Evolutionary conservation across 306 rosid species (phyloP), one percentile per base, ranked within the genome.

Genomic region (Cucurbita moschata): DNA sequence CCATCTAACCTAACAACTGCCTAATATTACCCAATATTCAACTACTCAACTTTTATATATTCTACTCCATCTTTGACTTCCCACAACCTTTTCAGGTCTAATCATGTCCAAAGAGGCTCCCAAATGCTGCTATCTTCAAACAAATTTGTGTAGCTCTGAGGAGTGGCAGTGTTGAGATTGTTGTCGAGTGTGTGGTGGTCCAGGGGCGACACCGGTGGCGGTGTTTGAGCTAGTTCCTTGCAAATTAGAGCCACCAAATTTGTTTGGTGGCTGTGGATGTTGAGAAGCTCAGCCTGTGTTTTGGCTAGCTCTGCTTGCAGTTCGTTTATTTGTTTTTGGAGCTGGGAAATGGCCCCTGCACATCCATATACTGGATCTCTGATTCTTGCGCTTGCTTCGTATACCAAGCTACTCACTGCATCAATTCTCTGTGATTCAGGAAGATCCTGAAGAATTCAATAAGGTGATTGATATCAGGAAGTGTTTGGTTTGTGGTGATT

Each of bases 341-440:
- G 81, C 40, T 78, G 76, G 21, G 73, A 78, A 13, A 78, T 78
- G 63, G 81, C 77, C 18, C 81, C 81, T 5, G 76, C 81, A 42
- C 81, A 78, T 1, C 81, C 81, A 38, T 78, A 78, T 3, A 78
- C 81, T 16, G 81, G 81, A 66, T 78, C 81, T 72, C 81, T 43
- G 8, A 78, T 50, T 44, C 81, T 78, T 10, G 81, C 81, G 21
- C 72, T 71, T 49, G 81, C 81, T 72, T 78, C 81, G 8, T 78
- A 78, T 44, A 78, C 81, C 55, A 78, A 39, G n/a, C 81, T 78
- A 63, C 81, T 78, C 49, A 78, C 81, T 37, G 81, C 81, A 51
- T 78, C 81, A 5, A 57, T 57, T n/a, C 81, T 78, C 14, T 78
- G 81, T 16, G 62, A 64, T 9, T 60, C 81, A 4, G 72, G 77